Base-by-base conservation (phyloP, 2,329 filamentous ascomycete genomes). In the Stromatinia cepivora region DNA sequence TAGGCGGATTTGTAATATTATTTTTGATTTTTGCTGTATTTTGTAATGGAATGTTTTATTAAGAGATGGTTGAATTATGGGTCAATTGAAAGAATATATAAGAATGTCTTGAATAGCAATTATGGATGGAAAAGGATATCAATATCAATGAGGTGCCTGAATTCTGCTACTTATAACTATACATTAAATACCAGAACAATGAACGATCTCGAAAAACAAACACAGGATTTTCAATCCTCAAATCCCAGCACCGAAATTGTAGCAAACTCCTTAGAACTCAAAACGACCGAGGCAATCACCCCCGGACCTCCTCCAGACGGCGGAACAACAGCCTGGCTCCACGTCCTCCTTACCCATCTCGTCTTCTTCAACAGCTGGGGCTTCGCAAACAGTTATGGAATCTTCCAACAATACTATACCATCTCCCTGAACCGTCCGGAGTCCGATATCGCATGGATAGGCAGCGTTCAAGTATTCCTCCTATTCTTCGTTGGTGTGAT, bases 51-150 rank as follows among this genome's bases (percentile, higher is more conserved):
- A 39, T 39, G 36, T 39, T 39, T 11, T 10, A 39, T 39, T 39
- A 36, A 13, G 4, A 1, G 13, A 22, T 1, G 22, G 13, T 5
- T n/a, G 5, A 6, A 6, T 6, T 8, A 3, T 8, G 5, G 22
- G 10, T 36, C 31, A 36, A n/a, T 36, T 22, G 20, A 31, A n/a
- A 36, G 31, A n/a, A 3, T n/a, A 36, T 56, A 56, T 36, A 56
- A 56, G n/a, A 34, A n/a, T 36, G 22, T n/a, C 6, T 0, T 22
- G 10, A n/a, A 9, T 20, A n/a, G 31, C 31, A 11, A 11, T 7
- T 7, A 11, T 36, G 20, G 31, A 22, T 6, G 6, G 10, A 56
- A 36, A 56, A n/a, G 13, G 1, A 56, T 20, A 36, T 15, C 53
- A 36, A 13, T 56, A 11, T 56, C 22, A 5, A 56, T 1, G 31